Base-by-base conservation (phyloP, 2,329 filamentous ascomycete genomes). In the Phialophora tarda region DNA sequence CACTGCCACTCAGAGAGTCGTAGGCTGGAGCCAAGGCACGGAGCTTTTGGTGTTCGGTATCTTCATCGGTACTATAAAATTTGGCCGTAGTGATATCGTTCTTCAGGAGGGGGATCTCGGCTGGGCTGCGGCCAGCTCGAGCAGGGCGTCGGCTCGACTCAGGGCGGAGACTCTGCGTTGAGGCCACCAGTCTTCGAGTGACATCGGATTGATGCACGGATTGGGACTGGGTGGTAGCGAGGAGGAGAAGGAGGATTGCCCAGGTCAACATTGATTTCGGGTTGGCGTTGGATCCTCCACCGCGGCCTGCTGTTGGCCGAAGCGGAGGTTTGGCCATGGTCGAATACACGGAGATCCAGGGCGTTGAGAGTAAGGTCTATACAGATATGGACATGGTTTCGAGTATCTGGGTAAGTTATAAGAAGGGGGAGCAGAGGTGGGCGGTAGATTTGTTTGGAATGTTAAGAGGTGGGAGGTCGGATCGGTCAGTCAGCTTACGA, bases 11-110 rank as follows among this genome's bases (percentile, higher is more conserved):
- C 59, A 41, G 24, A 76, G 83, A 78, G 71, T 82, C 79, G 74
- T 80, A 82, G 83, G 90, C 93, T 91, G 92, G 93, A 97, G 94
- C 93, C 86, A 93, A 90, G 91, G 93, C 95, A 69, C 65, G 66
- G 64, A 67, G 64, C 62, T 69, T 72, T 57, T 70, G 69, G 32
- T 68, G 58, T 62, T 69, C 59, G 53, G 60, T 55, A 50, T 69
- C 65, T 64, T 73, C 67, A 64, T 73, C 65, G 60, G 71, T 73
- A 57, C 68, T 72, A 67, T 69, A 64, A 59, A 71, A 73, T 41
- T 69, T 71, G 30, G 69, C 67, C 21, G 70, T 71, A 51, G 66
- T 67, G 41, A 71, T 67, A 58, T 73, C 71, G 64, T 71, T 67
- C 26, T 72, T 72, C 24, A 71, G 68, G 24, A 69, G 67, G 47